Base-by-base conservation (phyloP, 148 eudicot genomes). In the Fagopyrum homotropicum region DNA sequence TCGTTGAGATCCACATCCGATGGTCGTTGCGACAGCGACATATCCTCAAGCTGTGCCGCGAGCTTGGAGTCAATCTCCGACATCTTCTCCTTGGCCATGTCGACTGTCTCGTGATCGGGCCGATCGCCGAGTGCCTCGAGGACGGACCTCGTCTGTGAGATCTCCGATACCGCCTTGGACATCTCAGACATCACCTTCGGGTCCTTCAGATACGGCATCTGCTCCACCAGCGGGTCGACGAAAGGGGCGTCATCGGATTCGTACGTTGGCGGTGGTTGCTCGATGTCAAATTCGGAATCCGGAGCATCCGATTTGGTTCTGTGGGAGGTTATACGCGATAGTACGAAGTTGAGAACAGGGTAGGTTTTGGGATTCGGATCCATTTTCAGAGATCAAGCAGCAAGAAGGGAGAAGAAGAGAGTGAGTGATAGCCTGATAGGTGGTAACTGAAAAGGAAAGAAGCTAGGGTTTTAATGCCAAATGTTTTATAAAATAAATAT, bases 91-190 rank as follows among this genome's bases (percentile, higher is more conserved):
- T 81, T 84, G 9, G 98, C 98, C 10, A 69, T 46, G 72, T 94
- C 97, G 29, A 94, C 82, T 1, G 89, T n/a, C 79, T 94, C 98
- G 74, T 94, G 98, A 46, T 89, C 96, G 15, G 98, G 97, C 0
- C 92, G 86, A 0, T 78, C 80, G 3, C 98, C 98, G 0, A 94
- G 82, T 30, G 89, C 78, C 1, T 71, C 74, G 52, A 94, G 87
- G 0, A 86, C 73, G 11, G 96, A 86, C 35, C 98, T 87, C 35
- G 96, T 85, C 72, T 85, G 85, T 0, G 86, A 73, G 46, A 94
- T 95, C 70, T 90, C 96, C 14, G 88, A 70, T 0, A 91, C 95
- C 16, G 98, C 90, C 35, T 76, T 51, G 9, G 91, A 77, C 96
- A 94, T 91, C 49, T 83, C 81, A 55, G 88, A 72, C 51, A 90